Conservation (phyloP, 306 rosid genomes). For the Vachellia collinsii region DNA sequence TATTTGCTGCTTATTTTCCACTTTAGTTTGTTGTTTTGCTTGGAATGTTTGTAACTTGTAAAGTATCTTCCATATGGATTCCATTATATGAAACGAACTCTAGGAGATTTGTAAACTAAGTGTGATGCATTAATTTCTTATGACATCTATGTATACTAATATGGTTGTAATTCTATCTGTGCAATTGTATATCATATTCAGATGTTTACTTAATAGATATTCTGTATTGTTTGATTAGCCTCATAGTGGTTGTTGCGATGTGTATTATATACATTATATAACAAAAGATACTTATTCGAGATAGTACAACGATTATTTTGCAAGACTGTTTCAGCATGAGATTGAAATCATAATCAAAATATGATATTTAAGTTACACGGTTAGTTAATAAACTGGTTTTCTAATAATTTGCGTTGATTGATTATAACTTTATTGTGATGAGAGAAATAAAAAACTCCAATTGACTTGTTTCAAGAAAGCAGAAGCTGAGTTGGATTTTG, state of each 20-base stretch:
- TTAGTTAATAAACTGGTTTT: neutral
- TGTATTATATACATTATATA: neutral
- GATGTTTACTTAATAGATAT: neutral
- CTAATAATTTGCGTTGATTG: neutral
- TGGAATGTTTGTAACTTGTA: constrained; percentile 50
- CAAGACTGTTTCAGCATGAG: neutral
- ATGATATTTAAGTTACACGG: neutral
- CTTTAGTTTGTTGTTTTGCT: constrained; percentile 38
- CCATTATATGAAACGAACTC: constrained; percentile 8
- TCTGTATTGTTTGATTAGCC: neutral
- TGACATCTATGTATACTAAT: neutral
- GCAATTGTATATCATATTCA: constrained; percentile 18
- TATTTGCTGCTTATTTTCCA: constrained; percentile 35
- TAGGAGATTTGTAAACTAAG: neutral
- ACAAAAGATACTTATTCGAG: neutral
- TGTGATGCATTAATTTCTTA: constrained; percentile 3
- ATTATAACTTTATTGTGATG: neutral
- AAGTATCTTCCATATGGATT: constrained; percentile 39
- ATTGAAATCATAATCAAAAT: neutral
- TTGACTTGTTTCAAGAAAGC: neutral
- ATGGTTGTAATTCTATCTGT: neutral
- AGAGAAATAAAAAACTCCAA: neutral
- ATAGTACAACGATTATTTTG: neutral
- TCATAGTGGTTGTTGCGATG: neutral
- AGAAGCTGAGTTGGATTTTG: neutral